phyloP scores from a whole-genome alignment of 176 grass and related monocot genomes.

The Secale cereale region DNA sequence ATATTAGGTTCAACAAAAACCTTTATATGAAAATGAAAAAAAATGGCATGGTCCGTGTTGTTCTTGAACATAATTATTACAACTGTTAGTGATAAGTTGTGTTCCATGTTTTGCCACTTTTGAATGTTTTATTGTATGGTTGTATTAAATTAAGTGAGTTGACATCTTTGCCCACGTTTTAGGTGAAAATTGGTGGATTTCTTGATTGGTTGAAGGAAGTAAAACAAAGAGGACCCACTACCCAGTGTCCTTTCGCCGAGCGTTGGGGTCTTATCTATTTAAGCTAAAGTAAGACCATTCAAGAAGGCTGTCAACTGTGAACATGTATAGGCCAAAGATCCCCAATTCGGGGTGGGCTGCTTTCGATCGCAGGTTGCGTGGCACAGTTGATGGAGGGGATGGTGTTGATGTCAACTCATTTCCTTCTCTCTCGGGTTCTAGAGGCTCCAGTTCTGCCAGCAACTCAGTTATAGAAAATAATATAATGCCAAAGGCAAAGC shows the following conservation, averaged over 20 bases:
- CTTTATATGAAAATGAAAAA: not conserved
- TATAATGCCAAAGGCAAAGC: conserved; percentile 28
- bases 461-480: conserved; percentile 31
- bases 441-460: conserved; percentile 21
- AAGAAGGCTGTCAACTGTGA: conserved; percentile 14
- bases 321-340: conserved; percentile 50
- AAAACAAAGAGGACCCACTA: not conserved
- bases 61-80: not conserved
- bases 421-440: conserved; percentile 43
- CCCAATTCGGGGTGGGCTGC: conserved; percentile 80
- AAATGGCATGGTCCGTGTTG: not conserved
- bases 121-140: not conserved
- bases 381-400: conserved; percentile 15
- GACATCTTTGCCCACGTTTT: not conserved
- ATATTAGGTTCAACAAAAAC: not conserved
- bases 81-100: not conserved
- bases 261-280: conserved; percentile 7
- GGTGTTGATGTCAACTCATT: conserved; percentile 43
- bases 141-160: conserved; percentile 16
- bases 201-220: not conserved
- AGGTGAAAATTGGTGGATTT: conserved; percentile 18
- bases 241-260: not conserved
- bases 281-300: not conserved
- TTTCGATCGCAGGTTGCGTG: conserved; percentile 61
- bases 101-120: not conserved